Evolutionary conservation across 202 grass and related monocot species (phyloP), one percentile per base, ranked within the genome.

Genomic region (Dendrocalamus latiflorus): DNA sequence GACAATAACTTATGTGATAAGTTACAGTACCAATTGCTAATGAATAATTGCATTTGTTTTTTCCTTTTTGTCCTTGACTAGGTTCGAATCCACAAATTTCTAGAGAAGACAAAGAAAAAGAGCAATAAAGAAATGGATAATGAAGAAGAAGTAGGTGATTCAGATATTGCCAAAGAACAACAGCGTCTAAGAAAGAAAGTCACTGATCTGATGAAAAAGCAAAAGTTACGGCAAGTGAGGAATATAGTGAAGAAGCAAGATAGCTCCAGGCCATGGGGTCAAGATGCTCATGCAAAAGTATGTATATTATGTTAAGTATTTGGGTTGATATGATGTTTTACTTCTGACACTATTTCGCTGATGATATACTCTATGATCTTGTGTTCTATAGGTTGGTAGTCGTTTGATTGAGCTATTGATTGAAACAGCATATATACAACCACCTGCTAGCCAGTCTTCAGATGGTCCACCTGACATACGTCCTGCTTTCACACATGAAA

Each of bases 381-480:
- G 56, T 85, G 8, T 58, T 84, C 54, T 84, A 28, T 91, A 98
- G 96, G 91, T 98, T 74, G 96, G 96, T 61, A 98, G 96, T 83
- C 91, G 96, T 76, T 89, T 98, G 81, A 90, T 98, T 83, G 93
- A 98, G 61, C 73, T 98, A 51, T 89, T 98, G 76, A 87, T 95
- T 77, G 91, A 95, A 42, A 95, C 93, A 24, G 96, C 96, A 51
- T 88, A 93, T 90, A 93, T 98, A 90, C 96, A 98, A 56, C 91
- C 96, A 74, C 91, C 93, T 57, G 89, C 69, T 87, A 93, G 86
- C 44, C 96, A 98, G 68, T 78, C 89, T 65, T 84, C 80, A 43
- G 93, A 98, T 79, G 88, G 87, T 78, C 93, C 88, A 64, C 96
- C 96, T 80, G 93, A 98, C 72, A 93, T 98, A 70, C 93, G 93